Conservation (phyloP, 495 filamentous ascomycete species). For the Podospora bellae-mahoneyi region DNA sequence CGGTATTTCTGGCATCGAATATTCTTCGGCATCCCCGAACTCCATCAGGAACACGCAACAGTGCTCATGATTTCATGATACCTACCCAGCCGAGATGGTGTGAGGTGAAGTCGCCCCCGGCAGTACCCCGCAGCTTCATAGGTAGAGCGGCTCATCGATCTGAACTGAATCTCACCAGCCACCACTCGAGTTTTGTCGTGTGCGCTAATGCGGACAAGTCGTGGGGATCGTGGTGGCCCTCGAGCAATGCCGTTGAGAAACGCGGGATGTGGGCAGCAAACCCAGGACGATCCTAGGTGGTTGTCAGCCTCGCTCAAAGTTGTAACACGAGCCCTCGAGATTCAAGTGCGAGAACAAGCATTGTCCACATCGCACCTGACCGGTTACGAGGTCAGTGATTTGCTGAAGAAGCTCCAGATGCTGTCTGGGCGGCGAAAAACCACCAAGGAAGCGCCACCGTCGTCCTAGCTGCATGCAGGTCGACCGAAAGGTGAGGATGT, state of each 20-base stretch:
- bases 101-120: neutral
- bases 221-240: neutral
- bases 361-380: slow-evolving; percentile 22
- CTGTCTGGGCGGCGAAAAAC: slow-evolving; percentile 17
- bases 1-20: neutral
- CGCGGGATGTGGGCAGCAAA: neutral
- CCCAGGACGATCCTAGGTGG: neutral
- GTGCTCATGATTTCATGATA: neutral
- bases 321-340: neutral
- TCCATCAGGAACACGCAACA: neutral
- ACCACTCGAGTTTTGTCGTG: neutral
- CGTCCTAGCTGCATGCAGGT: slow-evolving; percentile 29
- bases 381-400: slow-evolving; percentile 16
- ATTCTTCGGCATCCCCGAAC: neutral
- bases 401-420: slow-evolving; percentile 9
- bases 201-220: slow-evolving; percentile 6
- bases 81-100: neutral
- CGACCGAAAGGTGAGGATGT: slow-evolving; percentile 25
- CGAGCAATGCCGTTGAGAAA: slow-evolving; percentile 1
- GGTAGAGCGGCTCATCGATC: slow-evolving; percentile 3
- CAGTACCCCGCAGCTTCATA: neutral
- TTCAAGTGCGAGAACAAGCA: neutral
- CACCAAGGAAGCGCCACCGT: slow-evolving; percentile 24
- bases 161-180: slow-evolving; percentile 13
- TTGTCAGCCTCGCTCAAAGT: slow-evolving; percentile 1